Evolutionary conservation across 139 green algal genomes (phyloP), one percentile per base, ranked within the genome.

Genomic region (Astrephomene gubernaculifera): DNA sequence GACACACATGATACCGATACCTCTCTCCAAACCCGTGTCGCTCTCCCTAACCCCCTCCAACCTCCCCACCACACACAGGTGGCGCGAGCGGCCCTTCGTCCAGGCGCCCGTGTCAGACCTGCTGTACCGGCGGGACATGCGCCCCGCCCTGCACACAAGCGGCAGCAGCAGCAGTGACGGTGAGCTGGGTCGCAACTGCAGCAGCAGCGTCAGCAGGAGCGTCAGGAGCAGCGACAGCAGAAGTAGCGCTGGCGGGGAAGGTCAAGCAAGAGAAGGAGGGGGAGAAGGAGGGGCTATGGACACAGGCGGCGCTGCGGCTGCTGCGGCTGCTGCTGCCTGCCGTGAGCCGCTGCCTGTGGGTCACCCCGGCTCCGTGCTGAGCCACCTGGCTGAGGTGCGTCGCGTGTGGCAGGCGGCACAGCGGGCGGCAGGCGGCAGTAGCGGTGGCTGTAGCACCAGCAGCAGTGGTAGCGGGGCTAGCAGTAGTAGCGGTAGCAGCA

Each of bases 51-150:
- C n/a, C n/a, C n/a, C n/a, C n/a, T n/a, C n/a, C n/a, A n/a, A n/a
- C n/a, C n/a, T n/a, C n/a, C n/a, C n/a, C n/a, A n/a, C n/a, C n/a
- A n/a, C n/a, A n/a, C n/a, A 6, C 81, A 93, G 91, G 67, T 98
- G 95, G 95, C 81, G 89, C 25, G 95, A 99, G 88, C 91, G 97
- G 3, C 53, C 83, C 4, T 99, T 99, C 93, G 97, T 99, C 9
- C 91, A 93, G 63, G 94, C 94, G 1, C 97, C 97, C 4, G 76
- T 99, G 2, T 70, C 79, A 36, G 86, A 92, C 57, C 72, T 94
- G 86, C 85, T 90, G 83, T 86, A 86, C 52, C 65, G 67, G 29
- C 44, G 80, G 33, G 80, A 86, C n/a, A n/a, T n/a, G n/a, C n/a
- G n/a, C n/a, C n/a, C n/a, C n/a, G n/a, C n/a, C n/a, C n/a, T n/a